phyloP scores from a whole-genome alignment of 2,329 filamentous ascomycete species.

The Neonectria hederae region DNA sequence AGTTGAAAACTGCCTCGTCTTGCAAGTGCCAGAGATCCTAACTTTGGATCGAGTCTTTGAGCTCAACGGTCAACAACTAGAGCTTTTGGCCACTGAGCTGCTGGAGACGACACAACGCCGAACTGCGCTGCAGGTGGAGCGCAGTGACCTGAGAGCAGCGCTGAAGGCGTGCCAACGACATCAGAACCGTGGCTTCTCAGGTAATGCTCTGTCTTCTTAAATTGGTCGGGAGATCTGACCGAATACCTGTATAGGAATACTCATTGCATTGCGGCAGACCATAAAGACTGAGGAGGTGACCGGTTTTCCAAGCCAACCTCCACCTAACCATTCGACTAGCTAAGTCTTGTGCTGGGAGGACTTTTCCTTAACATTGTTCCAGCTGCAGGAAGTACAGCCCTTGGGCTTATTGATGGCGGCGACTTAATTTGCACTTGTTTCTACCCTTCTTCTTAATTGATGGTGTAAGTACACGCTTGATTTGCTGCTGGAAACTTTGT shows the following conservation, averaged over 20 bases:
- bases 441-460: too few relatives aligned
- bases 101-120: conserved; percentile 1
- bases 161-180: conserved; percentile 5
- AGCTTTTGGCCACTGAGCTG: background rate
- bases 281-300: background rate
- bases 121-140: conserved; percentile 6
- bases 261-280: background rate
- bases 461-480: too few relatives aligned
- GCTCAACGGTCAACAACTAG: background rate
- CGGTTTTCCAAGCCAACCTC: background rate
- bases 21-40: conserved; percentile 1
- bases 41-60: conserved; percentile 3
- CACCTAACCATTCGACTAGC: background rate
- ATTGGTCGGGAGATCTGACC: background rate
- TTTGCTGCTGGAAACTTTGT: too few relatives aligned
- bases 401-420: too few relatives aligned
- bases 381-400: too few relatives aligned
- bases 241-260: background rate
- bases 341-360: background rate
- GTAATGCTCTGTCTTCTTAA: background rate
- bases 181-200: conserved; percentile 6
- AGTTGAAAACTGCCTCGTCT: conserved; percentile 11
- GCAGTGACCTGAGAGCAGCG: background rate
- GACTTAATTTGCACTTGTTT: too few relatives aligned
- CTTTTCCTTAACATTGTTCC: background rate